Base-by-base conservation (phyloP, 129 eudicot genomes). In the Helianthus tuberosus region DNA sequence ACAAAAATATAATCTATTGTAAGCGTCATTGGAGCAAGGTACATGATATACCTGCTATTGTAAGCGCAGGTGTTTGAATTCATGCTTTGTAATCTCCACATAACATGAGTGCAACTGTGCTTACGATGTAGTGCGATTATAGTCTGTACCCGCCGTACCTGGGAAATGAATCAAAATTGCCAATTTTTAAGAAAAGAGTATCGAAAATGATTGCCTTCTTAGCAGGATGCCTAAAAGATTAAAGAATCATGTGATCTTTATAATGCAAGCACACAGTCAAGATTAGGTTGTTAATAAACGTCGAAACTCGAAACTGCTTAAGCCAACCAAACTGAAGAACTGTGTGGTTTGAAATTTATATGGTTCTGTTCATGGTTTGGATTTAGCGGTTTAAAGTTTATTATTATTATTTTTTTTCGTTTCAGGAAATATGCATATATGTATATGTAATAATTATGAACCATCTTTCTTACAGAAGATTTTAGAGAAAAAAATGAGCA, bases 21-120 rank as follows among this genome's bases (percentile, higher is more conserved):
- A 20, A 20, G 66, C 43, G 38, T 65, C 70, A 68, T 70, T 80
- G 64, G 71, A 73, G 54, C 70, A 75, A 73, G 64, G 64, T 44
- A 75, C 67, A 78, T 75, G 62, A 68, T 38, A 80, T 9, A 50
- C 60, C 15, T 63, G 52, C 23, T 51, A 15, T 32, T 61, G 66
- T 64, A 15, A 38, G 46, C 54, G 23, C 44, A 44, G 52, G 73
- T 79, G 74, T 47, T 44, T 46, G 48, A 51, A 8, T 53, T 46
- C 29, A 39, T 79, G 76, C 47, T 44, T 44, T 66, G 13, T 23
- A 59, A 25, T 59, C 39, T 59, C 43, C 65, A 27, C 8, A 25
- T 29, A 27, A 59, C 65, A 59, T 59, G 65, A 59, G 8, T 14
- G 11, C 9, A 58, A 58, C 64, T 58, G 11, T 58, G 64, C 64